Evolutionary conservation across 2,329 filamentous ascomycete species (phyloP).

Genomic region (Eurotiales sp.): DNA sequence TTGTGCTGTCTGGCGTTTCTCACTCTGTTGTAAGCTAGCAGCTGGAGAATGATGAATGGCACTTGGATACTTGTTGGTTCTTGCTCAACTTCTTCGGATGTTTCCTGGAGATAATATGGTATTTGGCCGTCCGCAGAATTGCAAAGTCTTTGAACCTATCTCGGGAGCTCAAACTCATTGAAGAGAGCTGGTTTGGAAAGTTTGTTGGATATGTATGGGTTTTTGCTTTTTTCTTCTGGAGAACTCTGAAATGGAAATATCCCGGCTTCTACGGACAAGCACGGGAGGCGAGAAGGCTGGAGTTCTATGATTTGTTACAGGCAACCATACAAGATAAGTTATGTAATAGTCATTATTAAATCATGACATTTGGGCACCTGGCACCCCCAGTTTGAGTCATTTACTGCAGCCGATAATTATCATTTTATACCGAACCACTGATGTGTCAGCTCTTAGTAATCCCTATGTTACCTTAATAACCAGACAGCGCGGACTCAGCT

Average conservation of each 20-base stretch:
- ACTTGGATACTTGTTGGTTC: constrained; percentile 1
- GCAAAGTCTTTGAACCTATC: not conserved
- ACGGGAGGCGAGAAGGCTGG: not conserved
- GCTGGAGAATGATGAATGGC: not conserved
- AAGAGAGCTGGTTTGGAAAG: constrained; percentile 5
- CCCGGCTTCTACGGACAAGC: not conserved
- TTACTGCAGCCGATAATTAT: no score
- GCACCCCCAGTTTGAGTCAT: no score
- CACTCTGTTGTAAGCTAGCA: not conserved
- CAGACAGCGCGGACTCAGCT: no score
- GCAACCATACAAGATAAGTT: no score
- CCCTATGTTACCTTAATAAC: no score
- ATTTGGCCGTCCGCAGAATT: not conserved
- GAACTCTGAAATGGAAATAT: not conserved
- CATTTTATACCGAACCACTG: no score
- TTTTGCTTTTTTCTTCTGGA: constrained; percentile 3
- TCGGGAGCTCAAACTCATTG: not conserved
- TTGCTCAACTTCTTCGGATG: constrained; percentile 3
- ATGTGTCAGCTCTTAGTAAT: no score
- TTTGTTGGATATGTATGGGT: constrained; percentile 5
- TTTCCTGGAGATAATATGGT: not conserved
- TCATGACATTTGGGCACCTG: no score
- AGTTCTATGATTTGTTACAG: no score
- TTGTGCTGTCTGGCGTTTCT: not conserved
- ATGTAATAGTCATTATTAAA: no score